These are phyloP conservation scores for Starmerella ratchasimensis DNA, from an alignment of 805 yeast species.

Conservation along the genomic window DNA sequence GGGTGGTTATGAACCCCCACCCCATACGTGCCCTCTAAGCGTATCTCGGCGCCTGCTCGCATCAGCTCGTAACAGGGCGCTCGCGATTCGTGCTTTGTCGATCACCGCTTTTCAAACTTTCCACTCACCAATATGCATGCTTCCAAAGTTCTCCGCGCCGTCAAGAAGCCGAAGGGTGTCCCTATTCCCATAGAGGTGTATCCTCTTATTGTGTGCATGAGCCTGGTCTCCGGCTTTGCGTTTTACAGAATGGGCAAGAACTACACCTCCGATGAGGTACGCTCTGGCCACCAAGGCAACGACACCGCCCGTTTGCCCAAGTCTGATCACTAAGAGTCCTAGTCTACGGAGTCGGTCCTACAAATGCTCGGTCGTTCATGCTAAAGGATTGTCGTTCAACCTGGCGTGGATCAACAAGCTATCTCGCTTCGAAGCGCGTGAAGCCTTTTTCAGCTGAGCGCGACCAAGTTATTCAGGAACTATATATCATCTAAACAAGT, in stretches of 20 bases:
- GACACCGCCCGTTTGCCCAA: conserved; percentile 19
- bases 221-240: conserved; percentile 15
- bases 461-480: too few relatives aligned
- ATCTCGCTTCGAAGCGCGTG: too few relatives aligned
- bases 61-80: too few relatives aligned
- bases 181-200: conserved; percentile 19
- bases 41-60: too few relatives aligned
- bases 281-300: conserved; percentile 20
- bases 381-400: too few relatives aligned
- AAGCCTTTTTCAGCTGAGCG: too few relatives aligned
- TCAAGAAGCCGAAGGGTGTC: conserved; percentile 6
- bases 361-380: too few relatives aligned
- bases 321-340: conserved; percentile 13
- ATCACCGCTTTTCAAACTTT: not conserved
- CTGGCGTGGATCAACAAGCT: too few relatives aligned
- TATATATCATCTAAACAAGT: too few relatives aligned
- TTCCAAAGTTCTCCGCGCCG: conserved; percentile 19
- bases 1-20: not conserved
- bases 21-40: not conserved
- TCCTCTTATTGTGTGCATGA: conserved; percentile 19
- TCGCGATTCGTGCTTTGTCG: too few relatives aligned
- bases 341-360: too few relatives aligned
- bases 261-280: conserved; percentile 18
- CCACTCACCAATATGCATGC: conserved; percentile 18
- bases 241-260: conserved; percentile 17